Base-by-base conservation (phyloP, 192 early-diverging fungal species). In the Entrophospora sp. region DNA sequence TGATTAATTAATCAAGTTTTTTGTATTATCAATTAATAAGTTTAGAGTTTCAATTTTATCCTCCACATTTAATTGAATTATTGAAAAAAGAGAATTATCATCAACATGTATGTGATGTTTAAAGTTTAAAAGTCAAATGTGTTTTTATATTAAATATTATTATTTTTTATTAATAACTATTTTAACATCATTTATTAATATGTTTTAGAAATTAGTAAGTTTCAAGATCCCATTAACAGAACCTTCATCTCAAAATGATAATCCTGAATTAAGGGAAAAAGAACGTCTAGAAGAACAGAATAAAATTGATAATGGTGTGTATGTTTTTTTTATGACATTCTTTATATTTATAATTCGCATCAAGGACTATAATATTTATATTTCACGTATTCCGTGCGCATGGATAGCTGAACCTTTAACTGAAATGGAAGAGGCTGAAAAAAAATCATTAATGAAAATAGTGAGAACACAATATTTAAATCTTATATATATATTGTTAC, bases 41-140 rank as follows among this genome's bases (percentile, higher is more conserved):
- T 18, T 78, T 87, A 32, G 96, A 98, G 71, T 94, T 91, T 72
- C 96, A 99, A 75, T 99, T 99, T 75, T 96, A 84, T 64, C 89
- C 91, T 35, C 72, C 78, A 24, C 81, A 90, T 20, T 75, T 97
- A 14, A 70, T 81, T 16, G 86, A 89, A 45, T 80, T 97, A 14
- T 80, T 90, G 64, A 90, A 95, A 34, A 87, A 86, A 70, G 94
- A 96, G 69, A 81, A 86, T 24, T 77, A 89, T 38, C 80, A 81
- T 20, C 88, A 88, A 52, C 80, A 80, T 43, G 80, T 66, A 75
- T 73, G 40, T 64, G n/a, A n/a, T n/a, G n/a, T n/a, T n/a, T n/a
- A n/a, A n/a, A n/a, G n/a, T n/a, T n/a, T n/a, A n/a, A n/a, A n/a
- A n/a, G n/a, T n/a, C n/a, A n/a, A n/a, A n/a, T n/a, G n/a, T n/a